Conservation (phyloP, 805 yeast species). For the Candida railenensis region DNA sequence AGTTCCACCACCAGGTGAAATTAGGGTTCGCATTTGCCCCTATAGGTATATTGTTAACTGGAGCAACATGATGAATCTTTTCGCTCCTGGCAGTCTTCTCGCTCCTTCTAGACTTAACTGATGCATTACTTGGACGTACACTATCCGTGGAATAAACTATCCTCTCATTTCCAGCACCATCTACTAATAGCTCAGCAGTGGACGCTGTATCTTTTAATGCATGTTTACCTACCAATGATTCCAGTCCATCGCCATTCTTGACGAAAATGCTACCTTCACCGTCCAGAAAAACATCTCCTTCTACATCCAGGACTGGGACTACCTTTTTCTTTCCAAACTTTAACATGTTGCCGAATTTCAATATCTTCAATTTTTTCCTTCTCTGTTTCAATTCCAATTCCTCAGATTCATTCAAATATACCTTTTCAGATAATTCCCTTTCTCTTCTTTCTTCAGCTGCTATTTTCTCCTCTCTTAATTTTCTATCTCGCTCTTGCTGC, state of each 20-base stretch:
- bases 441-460: neutral
- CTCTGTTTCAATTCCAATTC: neutral
- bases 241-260: neutral
- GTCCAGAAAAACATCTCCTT: slow-evolving; percentile 6
- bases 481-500: neutral
- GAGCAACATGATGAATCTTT: no score
- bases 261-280: neutral
- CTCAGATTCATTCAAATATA: slow-evolving; percentile 2
- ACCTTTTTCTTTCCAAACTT: slow-evolving; percentile 9
- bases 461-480: neutral
- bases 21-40: slow-evolving; percentile 16
- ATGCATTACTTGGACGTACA: neutral
- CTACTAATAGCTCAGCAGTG: no score
- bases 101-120: neutral
- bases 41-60: neutral
- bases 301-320: slow-evolving; percentile 19
- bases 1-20: slow-evolving; percentile 39
- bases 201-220: no score
- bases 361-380: neutral
- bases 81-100: neutral
- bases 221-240: neutral
- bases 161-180: neutral
- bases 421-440: slow-evolving; percentile 1
- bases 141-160: no score
- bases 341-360: neutral